Evolutionary conservation across 2,329 filamentous ascomycete genomes (phyloP).

Genomic region (Davidsoniella eucalypti): DNA sequence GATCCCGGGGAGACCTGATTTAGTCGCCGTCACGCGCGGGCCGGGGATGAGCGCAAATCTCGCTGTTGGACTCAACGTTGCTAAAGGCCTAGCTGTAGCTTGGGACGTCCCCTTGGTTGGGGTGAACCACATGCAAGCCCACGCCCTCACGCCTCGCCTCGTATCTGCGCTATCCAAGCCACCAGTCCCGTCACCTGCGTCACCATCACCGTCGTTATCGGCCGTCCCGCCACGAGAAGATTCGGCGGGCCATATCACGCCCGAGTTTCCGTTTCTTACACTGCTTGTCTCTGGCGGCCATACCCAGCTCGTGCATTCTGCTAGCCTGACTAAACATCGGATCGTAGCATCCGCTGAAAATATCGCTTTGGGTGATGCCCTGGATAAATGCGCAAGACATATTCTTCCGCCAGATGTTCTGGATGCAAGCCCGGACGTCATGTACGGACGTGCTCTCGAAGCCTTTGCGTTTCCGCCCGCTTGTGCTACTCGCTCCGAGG

Average conservation of each 20-base stretch:
- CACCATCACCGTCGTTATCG: background rate
- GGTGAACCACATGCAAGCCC: constrained; percentile 95
- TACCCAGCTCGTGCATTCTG: constrained; percentile 67
- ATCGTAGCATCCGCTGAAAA: constrained; percentile 61
- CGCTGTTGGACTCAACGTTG: constrained; percentile 60
- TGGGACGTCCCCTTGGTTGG: constrained; percentile 72
- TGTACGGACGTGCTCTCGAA: constrained; percentile 71
- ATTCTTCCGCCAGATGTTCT: constrained; percentile 51
- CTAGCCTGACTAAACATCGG: constrained; percentile 48
- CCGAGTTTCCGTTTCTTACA: constrained; percentile 64
- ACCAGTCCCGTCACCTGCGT: constrained; percentile 3
- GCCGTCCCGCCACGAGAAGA: background rate
- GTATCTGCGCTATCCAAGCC: constrained; percentile 38
- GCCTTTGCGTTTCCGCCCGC: constrained; percentile 52
- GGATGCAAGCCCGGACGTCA: constrained; percentile 40
- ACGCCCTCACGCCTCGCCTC: constrained; percentile 75
- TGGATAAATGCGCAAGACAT: constrained; percentile 72
- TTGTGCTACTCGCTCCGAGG: too few relatives aligned
- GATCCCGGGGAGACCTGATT: constrained; percentile 40
- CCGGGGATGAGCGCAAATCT: constrained; percentile 77
- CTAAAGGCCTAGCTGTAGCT: constrained; percentile 72
- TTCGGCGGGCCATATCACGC: background rate
- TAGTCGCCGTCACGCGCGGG: constrained; percentile 77
- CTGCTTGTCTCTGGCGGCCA: constrained; percentile 86
- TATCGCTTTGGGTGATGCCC: constrained; percentile 72